Evolutionary conservation across 352 stramenopile species (phyloP).

Genomic region (Globisporangium uncinulatum): DNA sequence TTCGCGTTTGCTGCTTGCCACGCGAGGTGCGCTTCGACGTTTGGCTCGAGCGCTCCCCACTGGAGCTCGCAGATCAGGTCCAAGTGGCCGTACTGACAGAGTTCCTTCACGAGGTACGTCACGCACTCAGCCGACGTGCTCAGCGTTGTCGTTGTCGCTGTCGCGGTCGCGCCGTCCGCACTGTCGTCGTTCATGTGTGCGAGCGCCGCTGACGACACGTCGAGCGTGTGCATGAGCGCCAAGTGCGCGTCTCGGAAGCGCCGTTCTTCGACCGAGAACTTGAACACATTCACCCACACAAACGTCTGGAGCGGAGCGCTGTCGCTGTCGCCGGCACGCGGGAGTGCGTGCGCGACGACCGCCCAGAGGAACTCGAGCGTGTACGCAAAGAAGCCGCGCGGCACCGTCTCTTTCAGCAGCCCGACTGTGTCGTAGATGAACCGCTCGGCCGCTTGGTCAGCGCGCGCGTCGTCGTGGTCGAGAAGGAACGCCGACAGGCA

Average conservation of each 20-base stretch:
- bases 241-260: slow-evolving; percentile 61
- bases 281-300: slow-evolving; percentile 82
- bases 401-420: slow-evolving; percentile 62
- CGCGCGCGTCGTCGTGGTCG: slow-evolving; percentile 25
- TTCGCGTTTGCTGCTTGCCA: slow-evolving; percentile 71
- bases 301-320: slow-evolving; percentile 51
- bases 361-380: slow-evolving; percentile 63
- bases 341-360: slow-evolving; percentile 49
- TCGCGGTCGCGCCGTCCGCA: slow-evolving; percentile 1
- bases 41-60: slow-evolving; percentile 47
- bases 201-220: slow-evolving; percentile 25
- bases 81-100: slow-evolving; percentile 56
- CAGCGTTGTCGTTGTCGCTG: slow-evolving; percentile 4
- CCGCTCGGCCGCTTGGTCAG: slow-evolving; percentile 30
- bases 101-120: slow-evolving; percentile 67
- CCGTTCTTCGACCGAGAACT: slow-evolving; percentile 63
- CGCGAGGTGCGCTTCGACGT: slow-evolving; percentile 67
- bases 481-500: slow-evolving; percentile 54
- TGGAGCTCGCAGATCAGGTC: slow-evolving; percentile 72
- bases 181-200: slow-evolving; percentile 4
- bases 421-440: slow-evolving; percentile 64
- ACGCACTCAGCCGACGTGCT: slow-evolving; percentile 61
- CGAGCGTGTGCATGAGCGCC: slow-evolving; percentile 63
- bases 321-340: slow-evolving; percentile 24
- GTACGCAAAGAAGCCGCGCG: slow-evolving; percentile 46